phyloP scores from a whole-genome alignment of 352 stramenopile genomes.

The Stephanocyclus meneghinianus region DNA sequence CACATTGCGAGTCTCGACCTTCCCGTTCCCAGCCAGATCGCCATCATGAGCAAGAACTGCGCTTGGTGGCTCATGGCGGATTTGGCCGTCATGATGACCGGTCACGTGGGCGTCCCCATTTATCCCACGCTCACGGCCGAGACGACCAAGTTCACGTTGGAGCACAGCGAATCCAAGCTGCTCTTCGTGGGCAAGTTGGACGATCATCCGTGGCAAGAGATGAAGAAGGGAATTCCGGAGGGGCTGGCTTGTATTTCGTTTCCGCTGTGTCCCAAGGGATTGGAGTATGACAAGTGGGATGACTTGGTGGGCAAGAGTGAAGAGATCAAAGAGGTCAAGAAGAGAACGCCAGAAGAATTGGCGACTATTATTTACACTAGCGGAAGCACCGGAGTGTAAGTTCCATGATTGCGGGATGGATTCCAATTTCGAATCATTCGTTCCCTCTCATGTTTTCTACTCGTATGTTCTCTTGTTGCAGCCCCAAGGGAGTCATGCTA shows the following conservation, averaged over 20 bases:
- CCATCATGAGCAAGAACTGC: constrained; percentile 75
- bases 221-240: constrained; percentile 64
- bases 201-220: constrained; percentile 58
- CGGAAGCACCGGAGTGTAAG: constrained; percentile 65
- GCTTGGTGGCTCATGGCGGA: constrained; percentile 75
- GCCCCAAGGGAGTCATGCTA: constrained; percentile 77
- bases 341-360: constrained; percentile 44
- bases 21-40: constrained; percentile 57
- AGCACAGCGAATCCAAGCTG: constrained; percentile 73
- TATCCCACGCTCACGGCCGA: constrained; percentile 71
- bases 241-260: constrained; percentile 61
- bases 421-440: not conserved
- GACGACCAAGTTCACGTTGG: constrained; percentile 65
- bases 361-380: constrained; percentile 67
- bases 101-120: constrained; percentile 61
- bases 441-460: constrained; percentile 2
- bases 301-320: constrained; percentile 36
- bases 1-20: constrained; percentile 60
- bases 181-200: constrained; percentile 73
- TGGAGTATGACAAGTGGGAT: constrained; percentile 58
- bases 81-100: constrained; percentile 67
- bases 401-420: not conserved
- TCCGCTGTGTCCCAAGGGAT: constrained; percentile 54
- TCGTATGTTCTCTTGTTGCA: constrained; percentile 10
- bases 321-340: constrained; percentile 48